Evolutionary conservation across 805 yeast genomes (phyloP).

Genomic region (Ogataea glucozyma): DNA sequence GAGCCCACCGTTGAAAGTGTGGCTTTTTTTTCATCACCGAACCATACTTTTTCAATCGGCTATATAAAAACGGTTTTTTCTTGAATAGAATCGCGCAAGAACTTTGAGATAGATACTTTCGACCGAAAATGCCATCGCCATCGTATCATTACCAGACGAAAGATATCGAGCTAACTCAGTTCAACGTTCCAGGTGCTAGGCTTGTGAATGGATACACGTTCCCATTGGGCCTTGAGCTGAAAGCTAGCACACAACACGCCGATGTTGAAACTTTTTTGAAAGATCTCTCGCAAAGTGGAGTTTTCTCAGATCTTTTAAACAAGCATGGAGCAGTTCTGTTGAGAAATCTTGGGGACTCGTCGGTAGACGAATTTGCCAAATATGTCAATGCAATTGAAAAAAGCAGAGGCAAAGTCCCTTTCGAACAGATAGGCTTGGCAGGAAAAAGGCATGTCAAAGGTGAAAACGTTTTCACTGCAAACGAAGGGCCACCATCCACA

Average conservation of each 20-base stretch:
- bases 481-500: slow-evolving; percentile 31
- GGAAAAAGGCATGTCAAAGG: slow-evolving; percentile 30
- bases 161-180: neutral
- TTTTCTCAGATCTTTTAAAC: slow-evolving; percentile 4
- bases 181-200: slow-evolving; percentile 1
- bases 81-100: too few species aligned
- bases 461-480: slow-evolving; percentile 33
- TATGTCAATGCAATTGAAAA: slow-evolving; percentile 27
- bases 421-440: slow-evolving; percentile 34
- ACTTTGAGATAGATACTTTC: too few species aligned
- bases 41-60: too few species aligned
- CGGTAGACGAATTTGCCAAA: slow-evolving; percentile 23
- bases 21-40: too few species aligned
- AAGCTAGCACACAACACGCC: neutral
- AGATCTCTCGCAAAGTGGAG: slow-evolving; percentile 1
- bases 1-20: too few species aligned
- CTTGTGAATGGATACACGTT: slow-evolving; percentile 2
- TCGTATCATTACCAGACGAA: neutral
- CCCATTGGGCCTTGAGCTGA: slow-evolving; percentile 3
- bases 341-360: slow-evolving; percentile 25
- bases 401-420: slow-evolving; percentile 26
- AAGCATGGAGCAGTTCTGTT: slow-evolving; percentile 33
- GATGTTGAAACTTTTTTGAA: neutral
- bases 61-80: too few species aligned
- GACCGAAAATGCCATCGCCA: neutral